Base-by-base conservation (phyloP, 805 yeast genomes). In the Yarrowia sp. region DNA sequence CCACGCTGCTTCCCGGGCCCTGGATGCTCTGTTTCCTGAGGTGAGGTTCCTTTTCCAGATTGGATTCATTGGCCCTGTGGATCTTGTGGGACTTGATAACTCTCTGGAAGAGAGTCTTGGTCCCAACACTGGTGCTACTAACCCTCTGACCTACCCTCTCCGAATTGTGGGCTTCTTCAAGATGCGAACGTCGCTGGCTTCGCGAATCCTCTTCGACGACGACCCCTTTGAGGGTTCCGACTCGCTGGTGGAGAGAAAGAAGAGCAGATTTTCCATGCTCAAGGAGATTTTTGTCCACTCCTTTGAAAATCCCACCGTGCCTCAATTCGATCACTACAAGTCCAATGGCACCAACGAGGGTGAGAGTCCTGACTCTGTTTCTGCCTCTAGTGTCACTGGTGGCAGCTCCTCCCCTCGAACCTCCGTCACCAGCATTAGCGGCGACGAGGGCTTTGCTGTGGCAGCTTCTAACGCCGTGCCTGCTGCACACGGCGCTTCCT, bases 1-100 rank as follows among this genome's bases (percentile, higher is more conserved):
- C 69, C 79, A 76, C 53, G 79, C 80, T 4, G 75, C 72, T 5
- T 73, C 77, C 14, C 71, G 77, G 17, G 74, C 77, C 1, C 64
- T 79, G 53, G 78, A 75, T 68, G 78, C 80, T 0, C 70, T 79
- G 39, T 78, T 77, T 65, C 77, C 81, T 10, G 81, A 79, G 68
- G 74, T 75, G 3, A 70, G 79, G 47, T 79, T 78, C 68, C 74
- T 75, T 47, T 79, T 76, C 71, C 72, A 76, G 43, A 72, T 73
- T 69, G 77, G 79, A 1, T 79, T 78, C 69, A 73, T 74, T 65
- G 80, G 79, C 5, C 77, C 78, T n/a, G 75, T 76, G 63, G 79
- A 79, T 17, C 71, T 58, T 3, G 64, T 61, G 14, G 66, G 66
- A 30, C 66, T 61, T 4, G 55, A 61, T 24, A 47, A 61, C 46